Base-by-base conservation (phyloP, 176 grass and related monocot genomes). In the Bromus sterilis region DNA sequence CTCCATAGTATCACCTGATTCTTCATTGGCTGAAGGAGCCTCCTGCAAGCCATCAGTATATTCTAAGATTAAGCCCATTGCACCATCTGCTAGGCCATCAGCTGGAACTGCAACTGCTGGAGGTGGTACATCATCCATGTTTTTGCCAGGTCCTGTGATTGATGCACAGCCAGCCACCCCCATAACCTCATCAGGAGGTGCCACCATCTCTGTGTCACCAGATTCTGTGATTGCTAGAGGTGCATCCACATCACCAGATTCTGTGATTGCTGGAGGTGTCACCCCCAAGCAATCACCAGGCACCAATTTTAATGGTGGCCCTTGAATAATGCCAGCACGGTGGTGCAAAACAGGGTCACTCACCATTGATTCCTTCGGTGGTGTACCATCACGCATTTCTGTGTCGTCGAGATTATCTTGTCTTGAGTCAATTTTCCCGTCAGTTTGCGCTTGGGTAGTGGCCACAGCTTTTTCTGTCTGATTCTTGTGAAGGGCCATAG, bases 401-500 rank as follows among this genome's bases (percentile, higher is more conserved):
- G 1, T 56, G 78, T 72, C 78, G 28, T 58, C 62, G 43, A 65
- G 44, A 57, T 64, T 59, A 76, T 74, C 78, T 76, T 87, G 81
- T 69, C 34, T 9, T 34, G 34, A 23, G 34, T 73, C 60, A 48
- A 88, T 90, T 32, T 80, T 91, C 80, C 53, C 61, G 71, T 86
- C 67, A 29, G 78, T 76, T 65, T 78, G 56, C 16, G 56, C n/a
- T 42, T 23, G 36, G 4, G 42, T 78, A 36, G 83, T 29, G 59
- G 42, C 41, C 32, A 83, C 63, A 76, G 57, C 37, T n/a, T 83
- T 91, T 74, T 61, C 65, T 18, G 74, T 46, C 66, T 91, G 87
- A 76, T 90, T 92, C 70, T 89, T 89, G 83, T 96, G 89, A 34
- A 99, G 82, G 61, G 77, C 63, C 80, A 99, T 85, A 28, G 97